Evolutionary conservation across 164 flowering plant species (phyloP), one percentile per base, ranked within the genome.

Genomic region (Malania oleifera): DNA sequence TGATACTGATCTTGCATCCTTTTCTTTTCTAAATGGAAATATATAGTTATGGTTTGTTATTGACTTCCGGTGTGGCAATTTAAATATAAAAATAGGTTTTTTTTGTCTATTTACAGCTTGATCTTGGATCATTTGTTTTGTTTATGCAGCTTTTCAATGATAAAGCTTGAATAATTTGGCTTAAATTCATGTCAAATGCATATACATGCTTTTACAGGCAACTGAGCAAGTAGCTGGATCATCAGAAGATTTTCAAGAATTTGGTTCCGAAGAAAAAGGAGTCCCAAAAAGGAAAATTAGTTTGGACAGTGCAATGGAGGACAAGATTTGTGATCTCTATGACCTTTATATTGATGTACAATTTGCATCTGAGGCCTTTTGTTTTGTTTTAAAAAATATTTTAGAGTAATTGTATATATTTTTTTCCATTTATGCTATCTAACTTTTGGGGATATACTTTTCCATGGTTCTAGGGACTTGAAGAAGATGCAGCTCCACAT

Each of bases 261-360:
- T 35, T 51, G 77, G 65, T 62, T 64, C 72, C 23, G 81, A 80
- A 38, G 97, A 77, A 46, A 93, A 77, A 71, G 84, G 71, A 57
- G 65, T 61, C 37, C 38, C 62, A 19, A 85, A 77, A 68, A 73
- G 71, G 56, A 84, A 78, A 62, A 74, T 65, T 61, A 61, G 65
- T 40, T 86, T 85, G 88, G 97, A 88, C 60, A 54, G 75, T 35
- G 73, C 77, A 20, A 41, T 87, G 83, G 97, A 95, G 80, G 96
- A 95, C 63, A 91, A 85, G 69, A 80, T 95, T 47, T 95, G 93
- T 69, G 93, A 91, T 72, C 89, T 95, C 44, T 95, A 88, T 75
- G 97, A 95, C 67, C 82, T 82, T 61, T 95, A 72, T 80, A 83
- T 84, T 69, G 97, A 90, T 78, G 99, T 90, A 75, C 43, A 54